phyloP scores from a whole-genome alignment of 192 early-diverging fungal species.

The Coemansia sp. region DNA sequence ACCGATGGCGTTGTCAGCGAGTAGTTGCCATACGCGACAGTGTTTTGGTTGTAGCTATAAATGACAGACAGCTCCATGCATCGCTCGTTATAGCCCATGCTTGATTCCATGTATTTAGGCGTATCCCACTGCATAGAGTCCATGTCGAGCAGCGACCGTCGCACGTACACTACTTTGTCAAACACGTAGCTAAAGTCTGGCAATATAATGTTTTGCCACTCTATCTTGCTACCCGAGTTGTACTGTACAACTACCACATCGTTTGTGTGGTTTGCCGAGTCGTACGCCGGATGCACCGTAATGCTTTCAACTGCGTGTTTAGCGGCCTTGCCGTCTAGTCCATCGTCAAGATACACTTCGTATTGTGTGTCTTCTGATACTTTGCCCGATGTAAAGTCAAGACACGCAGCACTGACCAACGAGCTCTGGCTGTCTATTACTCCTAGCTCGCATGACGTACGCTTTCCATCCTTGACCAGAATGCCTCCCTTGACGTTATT shows the following conservation, averaged over 20 bases:
- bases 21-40: not conserved
- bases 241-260: not conserved
- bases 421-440: conserved; percentile 10
- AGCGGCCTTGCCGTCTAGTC: not conserved
- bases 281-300: not conserved
- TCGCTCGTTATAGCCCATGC: not conserved
- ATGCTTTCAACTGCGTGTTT: conserved; percentile 3
- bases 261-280: not conserved
- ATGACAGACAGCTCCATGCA: not conserved
- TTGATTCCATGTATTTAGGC: not conserved
- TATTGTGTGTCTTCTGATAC: conserved; percentile 4
- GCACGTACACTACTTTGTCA: not conserved
- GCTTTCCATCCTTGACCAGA: conserved; percentile 12
- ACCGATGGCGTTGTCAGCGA: not conserved
- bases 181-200: not conserved
- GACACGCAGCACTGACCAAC: not conserved
- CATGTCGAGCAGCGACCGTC: not conserved
- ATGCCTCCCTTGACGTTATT: conserved; percentile 2
- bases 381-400: conserved; percentile 4
- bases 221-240: not conserved
- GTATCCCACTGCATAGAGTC: not conserved
- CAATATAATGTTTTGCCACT: not conserved
- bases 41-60: not conserved
- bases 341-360: conserved; percentile 10
- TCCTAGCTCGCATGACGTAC: conserved; percentile 14